Percentiles rank a stretch among this genome's conserved stretches.
Evolutionary conservation across 768 basidiomycete species (phyloP).

Genomic region (Pisolithus sp.): DNA sequence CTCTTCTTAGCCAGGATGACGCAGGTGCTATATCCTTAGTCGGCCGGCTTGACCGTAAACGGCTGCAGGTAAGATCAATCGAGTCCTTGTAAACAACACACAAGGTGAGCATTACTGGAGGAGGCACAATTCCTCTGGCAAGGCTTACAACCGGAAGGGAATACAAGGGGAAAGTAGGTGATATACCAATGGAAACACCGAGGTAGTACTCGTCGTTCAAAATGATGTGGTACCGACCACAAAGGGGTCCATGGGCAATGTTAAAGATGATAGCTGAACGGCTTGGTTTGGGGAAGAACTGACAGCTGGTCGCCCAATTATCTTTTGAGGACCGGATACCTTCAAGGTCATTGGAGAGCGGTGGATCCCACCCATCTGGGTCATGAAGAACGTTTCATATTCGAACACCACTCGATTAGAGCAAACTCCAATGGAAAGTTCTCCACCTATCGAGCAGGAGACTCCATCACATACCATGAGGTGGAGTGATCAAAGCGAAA

Average conservation of each 20-base stretch:
- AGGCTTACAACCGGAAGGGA: not conserved
- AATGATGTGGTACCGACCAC: not conserved
- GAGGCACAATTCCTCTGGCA: not conserved
- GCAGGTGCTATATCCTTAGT: too few relatives aligned
- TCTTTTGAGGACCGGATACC: not conserved
- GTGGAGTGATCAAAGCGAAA: too few relatives aligned
- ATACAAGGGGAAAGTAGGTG: not conserved
- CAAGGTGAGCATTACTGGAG: not conserved
- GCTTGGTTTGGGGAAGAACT: not conserved
- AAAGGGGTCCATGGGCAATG: not conserved
- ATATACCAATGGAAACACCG: not conserved
- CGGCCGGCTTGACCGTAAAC: too few relatives aligned
- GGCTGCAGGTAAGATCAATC: not conserved
- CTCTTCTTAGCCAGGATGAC: too few relatives aligned
- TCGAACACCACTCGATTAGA: too few relatives aligned
- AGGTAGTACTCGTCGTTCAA: not conserved
- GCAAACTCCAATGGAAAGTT: too few relatives aligned
- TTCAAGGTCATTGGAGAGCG: too few relatives aligned
- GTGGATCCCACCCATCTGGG: too few relatives aligned
- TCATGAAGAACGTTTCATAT: too few relatives aligned
- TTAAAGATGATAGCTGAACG: not conserved
- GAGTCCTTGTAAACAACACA: not conserved
- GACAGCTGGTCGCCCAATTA: not conserved
- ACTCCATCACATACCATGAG: too few relatives aligned
- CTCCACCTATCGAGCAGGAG: too few relatives aligned